A percentile compares a stretch with the other conserved stretches of the same genome.
Evolutionary conservation across 2,329 filamentous ascomycete genomes (phyloP).

Genomic region (Epicoccum sorghinum): DNA sequence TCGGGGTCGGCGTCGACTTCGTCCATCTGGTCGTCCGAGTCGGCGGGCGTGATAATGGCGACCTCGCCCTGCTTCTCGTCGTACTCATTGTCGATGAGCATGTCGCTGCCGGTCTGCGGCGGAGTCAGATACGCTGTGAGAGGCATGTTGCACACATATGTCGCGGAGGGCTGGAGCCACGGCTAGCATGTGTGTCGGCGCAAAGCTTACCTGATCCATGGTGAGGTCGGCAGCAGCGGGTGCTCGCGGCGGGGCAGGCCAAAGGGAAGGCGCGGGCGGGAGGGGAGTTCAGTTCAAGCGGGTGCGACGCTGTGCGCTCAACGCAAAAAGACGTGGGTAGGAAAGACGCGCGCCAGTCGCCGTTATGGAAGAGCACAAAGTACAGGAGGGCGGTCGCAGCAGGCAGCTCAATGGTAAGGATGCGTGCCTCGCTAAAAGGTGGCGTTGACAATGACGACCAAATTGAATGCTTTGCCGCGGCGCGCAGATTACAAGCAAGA

Average conservation of each 20-base stretch:
- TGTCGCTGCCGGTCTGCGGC: slow-evolving; percentile 64
- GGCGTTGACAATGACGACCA: slow-evolving; percentile 28
- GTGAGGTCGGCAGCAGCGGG: slow-evolving; percentile 23
- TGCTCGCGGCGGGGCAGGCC: slow-evolving; percentile 20
- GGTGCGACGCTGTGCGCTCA: slow-evolving; percentile 12
- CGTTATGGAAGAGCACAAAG: slow-evolving; percentile 17
- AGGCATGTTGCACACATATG: too few relatives aligned
- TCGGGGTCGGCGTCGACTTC: slow-evolving; percentile 60
- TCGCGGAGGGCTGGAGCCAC: neutral
- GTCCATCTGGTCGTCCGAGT: slow-evolving; percentile 61
- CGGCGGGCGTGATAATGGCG: slow-evolving; percentile 66
- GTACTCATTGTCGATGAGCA: slow-evolving; percentile 67
- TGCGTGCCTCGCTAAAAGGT: slow-evolving; percentile 44
- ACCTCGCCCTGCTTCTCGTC: slow-evolving; percentile 67
- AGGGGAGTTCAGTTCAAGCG: neutral
- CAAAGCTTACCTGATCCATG: slow-evolving; percentile 49
- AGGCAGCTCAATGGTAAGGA: slow-evolving; percentile 24
- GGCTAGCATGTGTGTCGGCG: slow-evolving; percentile 11
- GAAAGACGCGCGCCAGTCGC: slow-evolving; percentile 30
- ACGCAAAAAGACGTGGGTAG: slow-evolving; percentile 2
- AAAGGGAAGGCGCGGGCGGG: slow-evolving; percentile 18
- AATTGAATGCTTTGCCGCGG: slow-evolving; percentile 4
- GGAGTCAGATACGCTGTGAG: slow-evolving; percentile 3
- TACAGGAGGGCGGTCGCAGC: slow-evolving; percentile 23
- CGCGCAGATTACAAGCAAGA: neutral